A percentile compares a stretch with the other conserved stretches of the same genome.
These are phyloP conservation scores for Vigna mungo DNA, from an alignment of 306 rosid species.

Conservation along the genomic window DNA sequence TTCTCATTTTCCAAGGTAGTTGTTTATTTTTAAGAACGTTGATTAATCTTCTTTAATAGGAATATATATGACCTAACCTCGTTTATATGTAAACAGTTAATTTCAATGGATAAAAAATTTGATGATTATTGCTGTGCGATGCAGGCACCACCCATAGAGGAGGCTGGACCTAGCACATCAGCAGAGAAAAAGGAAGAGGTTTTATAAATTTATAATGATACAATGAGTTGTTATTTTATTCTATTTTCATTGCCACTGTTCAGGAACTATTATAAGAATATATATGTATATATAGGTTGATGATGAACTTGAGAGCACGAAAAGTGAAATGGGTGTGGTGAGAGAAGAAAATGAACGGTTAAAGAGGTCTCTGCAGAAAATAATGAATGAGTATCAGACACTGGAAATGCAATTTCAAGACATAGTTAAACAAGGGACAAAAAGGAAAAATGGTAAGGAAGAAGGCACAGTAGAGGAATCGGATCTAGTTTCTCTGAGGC, in stretches of 20 bases:
- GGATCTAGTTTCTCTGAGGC: slow-evolving; percentile 74
- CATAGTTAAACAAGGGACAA: slow-evolving; percentile 53
- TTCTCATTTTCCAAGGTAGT: no score
- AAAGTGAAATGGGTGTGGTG: slow-evolving; percentile 74
- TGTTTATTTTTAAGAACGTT: no score
- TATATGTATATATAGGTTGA: slow-evolving; percentile 46
- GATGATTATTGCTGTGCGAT: background rate
- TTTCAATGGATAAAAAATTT: background rate
- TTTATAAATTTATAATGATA: background rate
- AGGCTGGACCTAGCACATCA: slow-evolving; percentile 49
- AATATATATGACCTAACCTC: no score
- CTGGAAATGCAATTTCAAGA: slow-evolving; percentile 68
- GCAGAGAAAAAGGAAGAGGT: slow-evolving; percentile 64
- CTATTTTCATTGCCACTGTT: background rate
- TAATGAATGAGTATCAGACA: slow-evolving; percentile 70
- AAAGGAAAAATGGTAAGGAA: slow-evolving; percentile 25
- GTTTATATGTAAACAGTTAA: no score
- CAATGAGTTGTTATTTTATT: background rate
- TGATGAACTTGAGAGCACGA: slow-evolving; percentile 62
- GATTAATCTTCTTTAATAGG: no score
- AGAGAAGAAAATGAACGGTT: slow-evolving; percentile 81
- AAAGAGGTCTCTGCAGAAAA: slow-evolving; percentile 59
- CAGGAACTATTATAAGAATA: background rate
- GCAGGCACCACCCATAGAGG: slow-evolving; percentile 56
- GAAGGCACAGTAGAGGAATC: slow-evolving; percentile 54